Evolutionary conservation across 73 alveolate species (phyloP).

Genomic region (Uronychia binucleata): DNA sequence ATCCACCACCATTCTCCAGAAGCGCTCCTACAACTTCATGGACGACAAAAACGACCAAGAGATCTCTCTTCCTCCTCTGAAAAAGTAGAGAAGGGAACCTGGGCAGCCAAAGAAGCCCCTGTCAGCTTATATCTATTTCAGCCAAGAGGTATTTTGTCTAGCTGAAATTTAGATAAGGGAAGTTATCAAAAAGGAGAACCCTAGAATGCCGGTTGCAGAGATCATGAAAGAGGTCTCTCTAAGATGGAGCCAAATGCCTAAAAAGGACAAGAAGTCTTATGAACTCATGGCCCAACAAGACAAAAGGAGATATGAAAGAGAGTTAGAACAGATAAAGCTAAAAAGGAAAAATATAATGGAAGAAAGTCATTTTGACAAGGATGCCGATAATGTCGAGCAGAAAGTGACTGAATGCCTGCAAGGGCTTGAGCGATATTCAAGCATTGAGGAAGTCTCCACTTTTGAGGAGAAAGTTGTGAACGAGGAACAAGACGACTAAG

Average conservation of each 20-base stretch:
- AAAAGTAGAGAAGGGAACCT: conserved; percentile 30
- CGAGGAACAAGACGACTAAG: not conserved
- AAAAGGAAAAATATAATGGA: not conserved
- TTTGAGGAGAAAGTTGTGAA: not conserved
- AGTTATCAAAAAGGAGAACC: conserved; percentile 41
- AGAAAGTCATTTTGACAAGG: not conserved
- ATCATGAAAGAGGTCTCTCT: conserved; percentile 35
- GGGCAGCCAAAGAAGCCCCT: conserved; percentile 63
- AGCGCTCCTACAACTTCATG: not conserved
- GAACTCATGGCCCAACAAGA: conserved; percentile 22
- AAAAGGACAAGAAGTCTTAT: conserved; percentile 14
- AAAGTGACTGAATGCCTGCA: not conserved
- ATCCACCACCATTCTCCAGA: not conserved
- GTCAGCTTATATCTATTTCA: conserved; percentile 71
- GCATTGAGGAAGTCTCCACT: not conserved
- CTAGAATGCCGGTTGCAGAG: conserved; percentile 32
- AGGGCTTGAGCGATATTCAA: not conserved
- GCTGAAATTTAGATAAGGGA: conserved; percentile 28
- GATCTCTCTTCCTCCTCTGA: conserved; percentile 1
- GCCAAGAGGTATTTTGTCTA: conserved; percentile 22
- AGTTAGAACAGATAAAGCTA: conserved; percentile 8
- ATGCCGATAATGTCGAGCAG: not conserved
- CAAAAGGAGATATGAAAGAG: conserved; percentile 26
- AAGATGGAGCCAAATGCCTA: conserved; percentile 18
- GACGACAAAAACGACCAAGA: not conserved